Evolutionary conservation across 495 filamentous ascomycete genomes (phyloP), one percentile per base, ranked within the genome.

Genomic region (Penicilliopsis zonata): DNA sequence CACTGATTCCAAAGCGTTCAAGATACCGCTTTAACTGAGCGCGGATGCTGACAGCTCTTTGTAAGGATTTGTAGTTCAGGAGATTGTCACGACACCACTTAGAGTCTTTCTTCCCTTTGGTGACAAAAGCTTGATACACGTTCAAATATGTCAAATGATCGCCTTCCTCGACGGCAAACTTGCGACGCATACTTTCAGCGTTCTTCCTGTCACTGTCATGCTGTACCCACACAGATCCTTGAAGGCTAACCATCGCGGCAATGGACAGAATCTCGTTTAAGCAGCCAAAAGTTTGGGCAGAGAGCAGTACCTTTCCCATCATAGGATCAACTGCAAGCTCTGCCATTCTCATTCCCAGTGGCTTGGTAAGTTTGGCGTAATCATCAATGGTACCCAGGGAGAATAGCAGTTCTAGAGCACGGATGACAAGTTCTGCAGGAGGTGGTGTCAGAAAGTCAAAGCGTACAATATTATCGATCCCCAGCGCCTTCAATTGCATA

Each of bases 131-230:
- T 52, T 87, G 80, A 52, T 94, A 99, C 13, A 86, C 82, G 46
- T 99, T 99, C 16, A 95, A 63, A 32, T 95, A 75, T 5, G 88
- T 95, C 24, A 99, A 65, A 46, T 96, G 90, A 46, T 99, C 90
- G 2, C 90, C 90, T 55, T 99, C 90, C 40, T 92, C 85, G 7
- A 76, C 86, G 2, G 88, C 81, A 44, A 96, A 99, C 37, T 82
- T 88, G 14, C 83, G 67, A 26, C 80, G 74, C 20, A 73, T 68
- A 23, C 68, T 76, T 42, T 94, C 86, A 19, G 72, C 67, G 19
- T 65, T 55, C 40, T 80, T 87, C 46, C 77, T 82, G 37, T 79
- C 76, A 9, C 74, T 81, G 6, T 84, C 75, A 38, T 82, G 78
- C 34, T 83, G 71, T 31, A 87, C 74, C 79, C 82, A 94, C 17